phyloP scores from a whole-genome alignment of 768 basidiomycete genomes.

The Psilocybe sp. region DNA sequence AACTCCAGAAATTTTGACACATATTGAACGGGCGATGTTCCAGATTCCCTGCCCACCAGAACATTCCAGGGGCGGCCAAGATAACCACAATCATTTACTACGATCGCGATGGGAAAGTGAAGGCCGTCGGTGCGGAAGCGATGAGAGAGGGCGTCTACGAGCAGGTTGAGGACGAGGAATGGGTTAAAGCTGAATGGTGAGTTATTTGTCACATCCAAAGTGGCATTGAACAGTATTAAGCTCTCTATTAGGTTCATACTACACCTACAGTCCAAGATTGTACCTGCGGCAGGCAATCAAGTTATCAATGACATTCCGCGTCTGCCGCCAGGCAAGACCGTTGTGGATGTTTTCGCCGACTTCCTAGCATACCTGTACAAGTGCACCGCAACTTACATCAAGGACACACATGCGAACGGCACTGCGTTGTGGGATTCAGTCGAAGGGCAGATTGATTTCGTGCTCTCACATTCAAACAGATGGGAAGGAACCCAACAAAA shows the following conservation, averaged over 20 bases:
- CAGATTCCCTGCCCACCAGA: slow-evolving; percentile 47
- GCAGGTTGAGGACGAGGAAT: slow-evolving; percentile 38
- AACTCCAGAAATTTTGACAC: not conserved
- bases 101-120: slow-evolving; percentile 32
- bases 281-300: slow-evolving; percentile 1
- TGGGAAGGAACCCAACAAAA: slow-evolving; percentile 60
- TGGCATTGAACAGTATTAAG: slow-evolving; percentile 10
- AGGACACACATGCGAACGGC: slow-evolving; percentile 37
- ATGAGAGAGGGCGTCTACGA: slow-evolving; percentile 34
- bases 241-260: slow-evolving; percentile 26
- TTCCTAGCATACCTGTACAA: slow-evolving; percentile 39
- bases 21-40: not conserved
- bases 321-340: slow-evolving; percentile 21
- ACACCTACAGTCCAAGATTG: slow-evolving; percentile 28
- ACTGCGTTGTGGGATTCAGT: slow-evolving; percentile 31
- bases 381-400: slow-evolving; percentile 35
- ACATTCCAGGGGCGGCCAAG: slow-evolving; percentile 39
- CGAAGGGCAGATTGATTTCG: slow-evolving; percentile 36
- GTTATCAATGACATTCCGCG: slow-evolving; percentile 28
- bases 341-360: slow-evolving; percentile 38
- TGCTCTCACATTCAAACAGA: slow-evolving; percentile 46
- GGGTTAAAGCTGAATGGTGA: slow-evolving; percentile 49
- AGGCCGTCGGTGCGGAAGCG: slow-evolving; percentile 48
- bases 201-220: slow-evolving; percentile 1
- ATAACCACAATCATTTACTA: slow-evolving; percentile 35